A percentile compares a stretch with the other conserved stretches of the same genome.
These are phyloP conservation scores for Logfia minima DNA, from an alignment of 129 eudicot species.

Conservation along the genomic window DNA sequence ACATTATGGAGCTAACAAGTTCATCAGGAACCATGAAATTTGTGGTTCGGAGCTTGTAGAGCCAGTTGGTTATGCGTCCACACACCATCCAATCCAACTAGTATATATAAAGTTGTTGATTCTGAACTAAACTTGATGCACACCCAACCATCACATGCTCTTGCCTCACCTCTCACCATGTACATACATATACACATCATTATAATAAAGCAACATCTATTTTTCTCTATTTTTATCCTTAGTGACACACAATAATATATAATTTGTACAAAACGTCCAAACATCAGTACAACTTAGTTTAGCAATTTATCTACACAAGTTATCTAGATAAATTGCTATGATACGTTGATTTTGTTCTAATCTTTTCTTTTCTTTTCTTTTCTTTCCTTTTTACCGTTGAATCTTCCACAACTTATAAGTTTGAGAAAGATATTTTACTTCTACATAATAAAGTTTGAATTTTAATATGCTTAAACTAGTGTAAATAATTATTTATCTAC, in stretches of 20 bases:
- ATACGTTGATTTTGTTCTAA: too few species aligned
- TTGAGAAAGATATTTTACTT: too few species aligned
- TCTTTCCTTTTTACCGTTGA: too few species aligned
- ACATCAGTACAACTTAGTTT: background rate
- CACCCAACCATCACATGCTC: background rate
- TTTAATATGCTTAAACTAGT: too few species aligned
- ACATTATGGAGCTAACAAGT: background rate
- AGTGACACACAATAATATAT: background rate
- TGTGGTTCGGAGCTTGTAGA: background rate
- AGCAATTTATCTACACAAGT: background rate
- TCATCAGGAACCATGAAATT: background rate
- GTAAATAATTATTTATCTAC: too few species aligned
- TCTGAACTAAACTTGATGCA: background rate
- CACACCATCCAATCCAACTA: background rate
- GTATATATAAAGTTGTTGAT: background rate
- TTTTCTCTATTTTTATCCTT: background rate
- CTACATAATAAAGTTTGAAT: too few species aligned
- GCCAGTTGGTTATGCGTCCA: constrained; percentile 1
- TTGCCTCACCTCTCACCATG: background rate
- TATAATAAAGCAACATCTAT: background rate
- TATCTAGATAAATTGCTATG: too few species aligned
- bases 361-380: too few species aligned
- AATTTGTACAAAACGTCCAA: background rate
- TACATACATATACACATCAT: background rate
- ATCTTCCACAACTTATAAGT: too few species aligned